Percentiles rank a stretch among this genome's conserved stretches.
These are phyloP conservation scores for Polychytrium aggregatum DNA, from an alignment of 192 early-diverging fungal species.

Conservation along the genomic window DNA sequence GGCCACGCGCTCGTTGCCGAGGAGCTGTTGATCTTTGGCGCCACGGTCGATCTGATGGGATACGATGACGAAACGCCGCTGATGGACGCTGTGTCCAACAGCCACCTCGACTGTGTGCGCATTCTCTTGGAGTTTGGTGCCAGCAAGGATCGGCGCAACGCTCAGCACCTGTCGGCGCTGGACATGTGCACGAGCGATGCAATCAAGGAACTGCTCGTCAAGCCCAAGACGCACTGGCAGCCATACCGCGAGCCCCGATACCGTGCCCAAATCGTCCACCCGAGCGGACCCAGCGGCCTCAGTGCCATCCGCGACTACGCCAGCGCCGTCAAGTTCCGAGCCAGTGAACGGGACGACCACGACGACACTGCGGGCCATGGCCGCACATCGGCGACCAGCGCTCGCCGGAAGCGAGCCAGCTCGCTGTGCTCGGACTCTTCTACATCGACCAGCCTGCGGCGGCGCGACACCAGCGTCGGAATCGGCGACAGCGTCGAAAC, in stretches of 20 bases:
- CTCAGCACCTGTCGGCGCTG: slow-evolving; percentile 8
- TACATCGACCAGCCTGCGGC: not conserved
- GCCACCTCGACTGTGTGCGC: slow-evolving; percentile 10
- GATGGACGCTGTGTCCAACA: slow-evolving; percentile 22
- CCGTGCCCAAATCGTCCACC: not conserved
- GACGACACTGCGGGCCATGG: too few species aligned
- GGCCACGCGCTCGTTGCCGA: slow-evolving; percentile 18
- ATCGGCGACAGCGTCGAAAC: too few species aligned
- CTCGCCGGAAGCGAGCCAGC: too few species aligned
- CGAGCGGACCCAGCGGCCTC: slow-evolving; percentile 1
- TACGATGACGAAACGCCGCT: slow-evolving; percentile 27
- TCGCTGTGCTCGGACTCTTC: too few species aligned
- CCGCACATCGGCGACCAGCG: too few species aligned
- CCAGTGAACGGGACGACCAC: too few species aligned
- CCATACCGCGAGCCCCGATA: slow-evolving; percentile 2
- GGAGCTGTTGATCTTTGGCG: slow-evolving; percentile 31
- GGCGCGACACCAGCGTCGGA: too few species aligned
- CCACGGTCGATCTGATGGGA: slow-evolving; percentile 23
- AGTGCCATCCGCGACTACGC: slow-evolving; percentile 10
- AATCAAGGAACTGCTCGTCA: not conserved
- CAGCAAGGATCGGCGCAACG: slow-evolving; percentile 10
- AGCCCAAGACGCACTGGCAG: slow-evolving; percentile 2
- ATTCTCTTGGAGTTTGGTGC: slow-evolving; percentile 37
- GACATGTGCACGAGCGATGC: slow-evolving; percentile 7
- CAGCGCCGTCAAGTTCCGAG: too few species aligned